Evolutionary conservation across 2,329 filamentous ascomycete genomes (phyloP), one percentile per base, ranked within the genome.

Genomic region (Trichoderma arundinaceum): DNA sequence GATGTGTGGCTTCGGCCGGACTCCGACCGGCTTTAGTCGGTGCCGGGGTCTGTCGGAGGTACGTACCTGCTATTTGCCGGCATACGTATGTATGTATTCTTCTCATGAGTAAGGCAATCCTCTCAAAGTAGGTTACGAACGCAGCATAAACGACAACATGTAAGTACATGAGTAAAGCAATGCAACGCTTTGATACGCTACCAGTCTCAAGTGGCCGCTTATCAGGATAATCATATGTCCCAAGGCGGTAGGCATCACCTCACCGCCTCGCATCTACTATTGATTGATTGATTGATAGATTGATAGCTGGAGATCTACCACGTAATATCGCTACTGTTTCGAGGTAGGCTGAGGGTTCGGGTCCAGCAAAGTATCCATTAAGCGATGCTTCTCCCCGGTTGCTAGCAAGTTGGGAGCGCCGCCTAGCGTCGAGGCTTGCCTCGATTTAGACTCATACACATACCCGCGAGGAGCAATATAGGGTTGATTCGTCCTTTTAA

Each of bases 341-440:
- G 49, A 53, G n/a, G 49, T 12, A 38, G n/a, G 4, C 49, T 35
- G 32, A 53, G 15, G 33, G 28, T 28, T 28, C 22, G 22, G 22
- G 35, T 51, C 38, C 35, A 62, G 28, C 59, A 44, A 38, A 28
- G 22, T 28, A 28, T 28, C 35, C 35, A 38, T 28, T 28, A 38
- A 38, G 35, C 35, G 7, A 10, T n/a, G 7, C 35, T 15, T 54
- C 17, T 41, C 52, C 52, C 5, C 19, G 13, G 52, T 17, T 44
- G 38, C 39, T 38, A 46, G 35, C 57, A 41, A 32, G 6, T 7
- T 13, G 51, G 59, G 49, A 63, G n/a, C 13, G 10, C 46, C 49
- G 19, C 33, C 32, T 63, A 63, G 60, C 32, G 49, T n/a, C 9
- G 15, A 43, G 10, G 28, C 39, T 63, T 63, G 60, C 52, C 60